Evolutionary conservation across 2,329 filamentous ascomycete species (phyloP).

Genomic region (Aspergillus tanneri): DNA sequence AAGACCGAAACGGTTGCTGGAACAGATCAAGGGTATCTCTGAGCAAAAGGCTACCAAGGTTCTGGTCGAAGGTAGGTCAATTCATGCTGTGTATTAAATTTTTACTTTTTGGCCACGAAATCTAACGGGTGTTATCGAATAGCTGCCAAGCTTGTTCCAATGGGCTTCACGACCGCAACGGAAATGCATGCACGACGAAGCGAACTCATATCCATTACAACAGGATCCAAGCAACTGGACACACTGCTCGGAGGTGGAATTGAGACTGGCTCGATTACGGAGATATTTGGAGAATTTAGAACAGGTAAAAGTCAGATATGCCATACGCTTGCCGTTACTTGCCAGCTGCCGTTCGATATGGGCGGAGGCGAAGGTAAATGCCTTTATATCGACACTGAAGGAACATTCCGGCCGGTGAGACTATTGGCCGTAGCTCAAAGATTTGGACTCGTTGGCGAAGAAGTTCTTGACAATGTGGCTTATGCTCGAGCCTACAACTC

Average conservation of each 20-base stretch:
- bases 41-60: slow-evolving; percentile 95
- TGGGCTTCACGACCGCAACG: slow-evolving; percentile 98
- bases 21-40: slow-evolving; percentile 97
- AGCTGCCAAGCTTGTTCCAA: slow-evolving; percentile 95
- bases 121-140: slow-evolving; percentile 14
- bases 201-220: slow-evolving; percentile 96
- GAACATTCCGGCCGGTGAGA: slow-evolving; percentile 91
- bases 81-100: too few species aligned
- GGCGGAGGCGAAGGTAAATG: slow-evolving; percentile 98
- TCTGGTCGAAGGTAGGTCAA: slow-evolving; percentile 74
- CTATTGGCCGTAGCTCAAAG: slow-evolving; percentile 88
- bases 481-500: slow-evolving; percentile 98
- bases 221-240: slow-evolving; percentile 95
- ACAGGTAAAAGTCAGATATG: slow-evolving; percentile 99
- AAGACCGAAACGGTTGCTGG: slow-evolving; percentile 71
- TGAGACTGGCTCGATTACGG: slow-evolving; percentile 96
- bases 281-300: slow-evolving; percentile 96
- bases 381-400: slow-evolving; percentile 97
- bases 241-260: slow-evolving; percentile 91
- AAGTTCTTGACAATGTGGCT: slow-evolving; percentile 96
- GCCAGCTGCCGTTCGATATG: slow-evolving; percentile 97
- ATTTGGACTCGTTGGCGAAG: slow-evolving; percentile 91
- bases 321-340: slow-evolving; percentile 97
- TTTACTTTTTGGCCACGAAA: not conserved
- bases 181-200: slow-evolving; percentile 98